Evolutionary conservation across 495 filamentous ascomycete species (phyloP), one percentile per base, ranked within the genome.

Genomic region (Glarea lozoyensis): DNA sequence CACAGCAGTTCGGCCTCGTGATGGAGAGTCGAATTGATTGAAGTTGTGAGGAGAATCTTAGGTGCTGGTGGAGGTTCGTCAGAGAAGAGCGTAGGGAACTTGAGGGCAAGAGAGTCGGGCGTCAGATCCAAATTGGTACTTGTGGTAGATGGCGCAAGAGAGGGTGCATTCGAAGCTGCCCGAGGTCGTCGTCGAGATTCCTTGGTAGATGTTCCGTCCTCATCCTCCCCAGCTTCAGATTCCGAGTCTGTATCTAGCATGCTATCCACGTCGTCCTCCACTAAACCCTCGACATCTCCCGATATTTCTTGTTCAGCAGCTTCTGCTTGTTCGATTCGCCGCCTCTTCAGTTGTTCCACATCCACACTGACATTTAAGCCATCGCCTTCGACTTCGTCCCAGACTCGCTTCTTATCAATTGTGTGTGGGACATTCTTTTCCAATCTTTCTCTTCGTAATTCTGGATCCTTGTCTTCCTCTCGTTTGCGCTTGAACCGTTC

Each of bases 21-120:
- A 65, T 97, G 89, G 18, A 94, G 72, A 12, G 81, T 89, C 6
- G 82, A 86, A 61, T 94, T 82, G 42, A 94, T 62, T 10, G 73
- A 80, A 20, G 90, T 96, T 7, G 92, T 98, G 56, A 98, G 77
- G 13, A 97, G 77, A 48, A 95, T 79, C 60, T 89, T 92, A 37
- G 92, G 79, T 37, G 64, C 63, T 38, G 65, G 54, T 34, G 75
- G 59, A 22, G 76, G 47, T 42, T 76, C 72, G n/a, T 73, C 68
- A 16, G 72, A 67, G 62, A 94, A 93, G 35, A 97, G 78, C 11
- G 81, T 74, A 11, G 88, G 87, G 63, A 95, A 98, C 43, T 83
- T 81, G 45, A 70, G 67, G 2, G 80, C 68, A 13, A 86, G 64
- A 0, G 78, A 76, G 55, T 82, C 75, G 0, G 81, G 82, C 2